These are phyloP conservation scores for Aspergillus persii DNA, from an alignment of 2,329 filamentous ascomycete species.

Conservation along the genomic window DNA sequence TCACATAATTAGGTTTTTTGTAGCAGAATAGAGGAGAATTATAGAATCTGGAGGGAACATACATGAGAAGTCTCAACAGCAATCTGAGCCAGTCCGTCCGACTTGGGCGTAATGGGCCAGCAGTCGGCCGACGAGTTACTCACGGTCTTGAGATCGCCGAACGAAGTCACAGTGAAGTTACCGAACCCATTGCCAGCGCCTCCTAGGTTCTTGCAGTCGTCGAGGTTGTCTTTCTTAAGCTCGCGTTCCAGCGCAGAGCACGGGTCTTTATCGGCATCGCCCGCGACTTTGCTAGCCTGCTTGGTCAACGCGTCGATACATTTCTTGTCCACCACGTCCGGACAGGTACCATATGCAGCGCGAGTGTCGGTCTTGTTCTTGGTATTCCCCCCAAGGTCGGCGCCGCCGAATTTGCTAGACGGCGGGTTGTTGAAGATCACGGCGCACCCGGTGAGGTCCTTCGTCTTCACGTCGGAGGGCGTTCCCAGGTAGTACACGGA, in stretches of 20 bases:
- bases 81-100: constrained; percentile 7
- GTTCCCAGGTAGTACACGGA: constrained; percentile 18
- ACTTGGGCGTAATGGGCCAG: constrained; percentile 15
- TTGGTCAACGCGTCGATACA: constrained; percentile 15
- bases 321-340: constrained; percentile 12
- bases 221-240: background rate
- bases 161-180: constrained; percentile 7
- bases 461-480: constrained; percentile 1
- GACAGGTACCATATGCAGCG: constrained; percentile 10
- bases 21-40: background rate
- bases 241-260: background rate
- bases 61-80: background rate
- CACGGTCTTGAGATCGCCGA: constrained; percentile 1
- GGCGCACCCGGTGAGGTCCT: constrained; percentile 13
- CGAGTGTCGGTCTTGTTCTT: constrained; percentile 1
- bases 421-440: constrained; percentile 17
- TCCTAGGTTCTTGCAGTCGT: constrained; percentile 6
- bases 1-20: too few species aligned
- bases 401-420: background rate
- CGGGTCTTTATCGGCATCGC: background rate
- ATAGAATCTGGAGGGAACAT: background rate
- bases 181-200: constrained; percentile 6
- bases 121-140: constrained; percentile 7
- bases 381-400: background rate
- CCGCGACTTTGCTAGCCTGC: background rate